Evolutionary conservation across 2,329 filamentous ascomycete species (phyloP).

Genomic region (Xylaria sp.): DNA sequence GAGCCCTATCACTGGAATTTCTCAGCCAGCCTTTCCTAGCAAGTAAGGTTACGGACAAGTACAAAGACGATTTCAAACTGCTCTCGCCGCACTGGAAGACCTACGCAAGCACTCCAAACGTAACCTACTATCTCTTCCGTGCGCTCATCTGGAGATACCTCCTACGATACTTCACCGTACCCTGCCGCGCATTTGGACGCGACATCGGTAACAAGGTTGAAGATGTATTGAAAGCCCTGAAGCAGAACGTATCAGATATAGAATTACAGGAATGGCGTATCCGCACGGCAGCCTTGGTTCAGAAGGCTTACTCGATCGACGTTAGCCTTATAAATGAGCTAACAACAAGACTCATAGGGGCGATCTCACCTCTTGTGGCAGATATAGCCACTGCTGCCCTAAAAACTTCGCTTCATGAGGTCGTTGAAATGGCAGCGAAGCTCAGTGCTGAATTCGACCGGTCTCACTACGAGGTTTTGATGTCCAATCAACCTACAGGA

Average conservation of each 20-base stretch:
- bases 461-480: slow-evolving; percentile 41
- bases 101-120: slow-evolving; percentile 40
- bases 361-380: slow-evolving; percentile 38
- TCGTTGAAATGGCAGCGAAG: slow-evolving; percentile 41
- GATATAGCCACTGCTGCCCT: slow-evolving; percentile 30
- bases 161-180: slow-evolving; percentile 41
- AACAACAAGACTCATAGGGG: slow-evolving; percentile 38
- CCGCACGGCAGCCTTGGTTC: slow-evolving; percentile 42
- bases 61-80: slow-evolving; percentile 40
- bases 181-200: slow-evolving; percentile 44
- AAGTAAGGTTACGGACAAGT: slow-evolving; percentile 36
- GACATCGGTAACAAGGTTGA: slow-evolving; percentile 37
- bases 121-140: slow-evolving; percentile 45
- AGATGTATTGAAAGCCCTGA: slow-evolving; percentile 34
- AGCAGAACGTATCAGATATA: slow-evolving; percentile 29
- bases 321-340: slow-evolving; percentile 32
- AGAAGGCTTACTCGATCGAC: slow-evolving; percentile 40
- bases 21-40: slow-evolving; percentile 39
- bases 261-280: slow-evolving; percentile 43
- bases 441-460: slow-evolving; percentile 41
- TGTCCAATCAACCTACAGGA: slow-evolving; percentile 45
- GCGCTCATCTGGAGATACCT: slow-evolving; percentile 49
- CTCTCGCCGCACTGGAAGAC: slow-evolving; percentile 46
- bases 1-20: slow-evolving; percentile 38
- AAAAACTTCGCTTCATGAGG: slow-evolving; percentile 33